Conservation (phyloP, 176 grass and related monocot species). For the Avena eriantha region DNA sequence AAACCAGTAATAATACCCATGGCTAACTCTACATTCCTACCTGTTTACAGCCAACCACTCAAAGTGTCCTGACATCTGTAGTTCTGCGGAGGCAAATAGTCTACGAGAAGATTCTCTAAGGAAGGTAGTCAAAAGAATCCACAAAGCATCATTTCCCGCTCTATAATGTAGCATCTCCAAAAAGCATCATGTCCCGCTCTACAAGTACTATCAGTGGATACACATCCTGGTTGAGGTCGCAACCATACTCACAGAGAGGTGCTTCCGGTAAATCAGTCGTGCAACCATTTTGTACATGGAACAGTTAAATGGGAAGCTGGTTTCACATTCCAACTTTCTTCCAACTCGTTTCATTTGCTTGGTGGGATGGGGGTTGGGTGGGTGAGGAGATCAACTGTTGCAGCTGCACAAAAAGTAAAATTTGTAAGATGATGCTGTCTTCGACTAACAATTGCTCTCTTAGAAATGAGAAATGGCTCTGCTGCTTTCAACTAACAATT, state of each 20-base stretch:
- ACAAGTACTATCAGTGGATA: constrained; percentile 12
- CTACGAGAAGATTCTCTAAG: constrained; percentile 17
- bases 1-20: constrained; percentile 36
- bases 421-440: not conserved
- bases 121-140: constrained; percentile 42
- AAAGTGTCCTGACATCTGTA: constrained; percentile 32
- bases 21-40: constrained; percentile 44
- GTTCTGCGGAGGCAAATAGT: constrained; percentile 13
- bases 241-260: constrained; percentile 27
- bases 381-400: constrained; percentile 24
- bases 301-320: not conserved
- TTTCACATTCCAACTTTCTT: constrained; percentile 32
- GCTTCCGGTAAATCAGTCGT: constrained; percentile 27
- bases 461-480: not conserved
- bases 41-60: constrained; percentile 51
- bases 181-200: not conserved
- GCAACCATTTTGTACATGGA: constrained; percentile 25
- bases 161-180: constrained; percentile 1
- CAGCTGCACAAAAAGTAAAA: constrained; percentile 38
- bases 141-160: not conserved
- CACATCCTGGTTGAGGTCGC: not conserved
- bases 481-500: not conserved
- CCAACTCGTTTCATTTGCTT: constrained; percentile 37
- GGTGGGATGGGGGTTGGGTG: not conserved
- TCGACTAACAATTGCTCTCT: constrained; percentile 2